Conservation (phyloP, 2,329 filamentous ascomycete species). For the Penicillium capsulatum region DNA sequence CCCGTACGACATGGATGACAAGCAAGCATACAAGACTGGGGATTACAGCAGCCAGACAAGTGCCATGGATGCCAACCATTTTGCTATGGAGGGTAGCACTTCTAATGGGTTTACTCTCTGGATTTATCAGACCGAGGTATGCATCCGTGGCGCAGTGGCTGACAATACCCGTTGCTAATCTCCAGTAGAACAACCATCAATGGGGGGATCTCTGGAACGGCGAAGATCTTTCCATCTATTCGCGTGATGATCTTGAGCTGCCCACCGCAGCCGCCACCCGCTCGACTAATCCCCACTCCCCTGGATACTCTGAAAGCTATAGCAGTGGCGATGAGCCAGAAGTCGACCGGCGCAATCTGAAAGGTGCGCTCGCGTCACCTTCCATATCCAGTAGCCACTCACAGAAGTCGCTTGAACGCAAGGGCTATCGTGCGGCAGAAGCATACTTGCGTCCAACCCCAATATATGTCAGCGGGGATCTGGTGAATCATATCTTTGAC, state of each 20-base stretch:
- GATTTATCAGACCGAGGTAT: conserved; percentile 72
- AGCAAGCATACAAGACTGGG: conserved; percentile 90
- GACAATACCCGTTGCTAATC: neutral
- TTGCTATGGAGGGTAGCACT: conserved; percentile 76
- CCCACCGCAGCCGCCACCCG: conserved; percentile 31
- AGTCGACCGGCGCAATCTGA: conserved; percentile 72
- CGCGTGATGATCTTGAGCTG: conserved; percentile 69
- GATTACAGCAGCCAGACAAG: conserved; percentile 90
- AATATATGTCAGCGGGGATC: conserved; percentile 66
- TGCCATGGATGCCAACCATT: conserved; percentile 95
- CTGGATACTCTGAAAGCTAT: conserved; percentile 53
- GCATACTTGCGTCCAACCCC: conserved; percentile 86
- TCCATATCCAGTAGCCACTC: conserved; percentile 55
- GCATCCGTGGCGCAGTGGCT: neutral
- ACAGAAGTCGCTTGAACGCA: conserved; percentile 50
- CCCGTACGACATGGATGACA: conserved; percentile 97
- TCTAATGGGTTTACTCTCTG: conserved; percentile 86
- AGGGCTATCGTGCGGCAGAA: conserved; percentile 84
- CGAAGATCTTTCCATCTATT: conserved; percentile 90
- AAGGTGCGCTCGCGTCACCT: conserved; percentile 59
- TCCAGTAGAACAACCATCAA: conserved; percentile 69
- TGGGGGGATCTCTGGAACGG: conserved; percentile 97
- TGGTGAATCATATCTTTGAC: conserved; percentile 74
- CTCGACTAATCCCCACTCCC: conserved; percentile 40
- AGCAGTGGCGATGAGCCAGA: conserved; percentile 42